Conservation (phyloP, 495 filamentous ascomycete species). For the Xylona heveae region DNA sequence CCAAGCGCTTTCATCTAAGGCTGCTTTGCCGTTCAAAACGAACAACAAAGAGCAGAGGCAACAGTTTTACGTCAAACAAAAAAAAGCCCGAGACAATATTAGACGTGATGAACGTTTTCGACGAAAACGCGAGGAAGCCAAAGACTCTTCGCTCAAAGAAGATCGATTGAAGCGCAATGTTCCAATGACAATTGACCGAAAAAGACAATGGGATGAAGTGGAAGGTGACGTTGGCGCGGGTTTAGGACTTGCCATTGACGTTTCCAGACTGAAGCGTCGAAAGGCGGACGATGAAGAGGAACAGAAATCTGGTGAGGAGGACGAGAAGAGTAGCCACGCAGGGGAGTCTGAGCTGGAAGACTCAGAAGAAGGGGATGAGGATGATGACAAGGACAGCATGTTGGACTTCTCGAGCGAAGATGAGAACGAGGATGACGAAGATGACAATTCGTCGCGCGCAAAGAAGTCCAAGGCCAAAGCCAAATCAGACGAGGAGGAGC, state of each 20-base stretch:
- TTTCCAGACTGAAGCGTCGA: slow-evolving; percentile 51
- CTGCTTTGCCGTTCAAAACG: slow-evolving; percentile 8
- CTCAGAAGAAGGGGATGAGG: slow-evolving; percentile 22
- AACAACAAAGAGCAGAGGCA: slow-evolving; percentile 62
- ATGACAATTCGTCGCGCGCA: slow-evolving; percentile 13
- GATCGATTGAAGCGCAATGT: slow-evolving; percentile 57
- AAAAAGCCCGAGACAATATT: slow-evolving; percentile 44
- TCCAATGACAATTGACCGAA: slow-evolving; percentile 67
- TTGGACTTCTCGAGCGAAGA: slow-evolving; percentile 29
- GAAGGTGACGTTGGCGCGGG: slow-evolving; percentile 28
- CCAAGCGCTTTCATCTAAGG: slow-evolving; percentile 5
- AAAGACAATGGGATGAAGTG: slow-evolving; percentile 85
- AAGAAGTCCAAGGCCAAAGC: slow-evolving; percentile 4
- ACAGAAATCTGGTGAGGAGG: slow-evolving; percentile 18
- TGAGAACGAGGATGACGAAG: slow-evolving; percentile 24
- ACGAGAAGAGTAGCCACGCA: slow-evolving; percentile 13
- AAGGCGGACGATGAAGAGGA: slow-evolving; percentile 43
- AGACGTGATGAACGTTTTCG: slow-evolving; percentile 59
- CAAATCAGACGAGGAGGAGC: slow-evolving; percentile 5
- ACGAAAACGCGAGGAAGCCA: slow-evolving; percentile 64
- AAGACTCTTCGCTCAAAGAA: slow-evolving; percentile 53
- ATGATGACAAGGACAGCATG: slow-evolving; percentile 58
- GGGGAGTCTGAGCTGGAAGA: slow-evolving; percentile 23
- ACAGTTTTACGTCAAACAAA: slow-evolving; percentile 52
- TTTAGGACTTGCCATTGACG: slow-evolving; percentile 54